These are phyloP conservation scores for Aspergillus chevalieri DNA, from an alignment of 2,329 filamentous ascomycete species.

Conservation along the genomic window DNA sequence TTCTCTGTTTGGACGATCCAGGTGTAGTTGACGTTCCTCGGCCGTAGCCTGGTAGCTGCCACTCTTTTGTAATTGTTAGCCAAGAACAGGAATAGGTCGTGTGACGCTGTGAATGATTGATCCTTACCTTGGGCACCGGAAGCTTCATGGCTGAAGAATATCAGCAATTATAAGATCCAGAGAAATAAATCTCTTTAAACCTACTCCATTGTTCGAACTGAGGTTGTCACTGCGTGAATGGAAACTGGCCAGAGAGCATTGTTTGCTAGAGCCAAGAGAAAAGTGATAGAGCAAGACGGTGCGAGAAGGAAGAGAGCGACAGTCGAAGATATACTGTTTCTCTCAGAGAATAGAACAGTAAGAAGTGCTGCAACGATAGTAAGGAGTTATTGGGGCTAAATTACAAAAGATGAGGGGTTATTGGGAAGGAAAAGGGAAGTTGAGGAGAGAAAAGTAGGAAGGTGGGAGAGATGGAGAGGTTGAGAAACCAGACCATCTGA, in stretches of 20 bases:
- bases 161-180: not conserved
- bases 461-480: not conserved
- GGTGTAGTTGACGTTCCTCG: not conserved
- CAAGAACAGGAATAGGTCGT: not conserved
- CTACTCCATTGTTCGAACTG: not conserved
- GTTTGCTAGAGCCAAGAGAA: not conserved
- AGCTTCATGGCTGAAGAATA: slow-evolving; percentile 13
- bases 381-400: too few species aligned
- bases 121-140: slow-evolving; percentile 19
- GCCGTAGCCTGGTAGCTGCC: slow-evolving; percentile 19
- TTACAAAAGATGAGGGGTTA: too few species aligned
- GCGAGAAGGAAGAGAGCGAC: not conserved
- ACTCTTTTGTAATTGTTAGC: slow-evolving; percentile 11
- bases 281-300: not conserved
- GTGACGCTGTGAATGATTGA: not conserved
- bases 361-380: not conserved
- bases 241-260: not conserved
- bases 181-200: not conserved
- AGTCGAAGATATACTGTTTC: too few species aligned
- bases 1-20: not conserved
- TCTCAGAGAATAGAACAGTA: not conserved
- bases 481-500: not conserved
- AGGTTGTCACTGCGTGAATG: not conserved
- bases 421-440: not conserved
- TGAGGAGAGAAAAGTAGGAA: not conserved